phyloP scores from a whole-genome alignment of 2,329 filamentous ascomycete genomes.

The Aureobasidium pullulans region DNA sequence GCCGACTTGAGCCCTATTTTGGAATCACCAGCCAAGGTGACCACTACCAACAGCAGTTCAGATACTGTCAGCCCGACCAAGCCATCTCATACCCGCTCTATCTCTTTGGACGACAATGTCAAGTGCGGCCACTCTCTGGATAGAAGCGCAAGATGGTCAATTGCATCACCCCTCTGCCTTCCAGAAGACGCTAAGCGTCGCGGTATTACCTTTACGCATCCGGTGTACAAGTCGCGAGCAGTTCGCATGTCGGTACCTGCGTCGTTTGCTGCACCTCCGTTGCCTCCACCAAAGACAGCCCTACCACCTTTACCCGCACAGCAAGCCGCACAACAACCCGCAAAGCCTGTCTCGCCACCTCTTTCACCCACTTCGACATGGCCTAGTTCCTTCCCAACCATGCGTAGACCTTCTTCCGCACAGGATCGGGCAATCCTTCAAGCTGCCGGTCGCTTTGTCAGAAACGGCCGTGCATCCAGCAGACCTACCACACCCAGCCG shows the following conservation, averaged over 20 bases:
- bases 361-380: conserved; percentile 23
- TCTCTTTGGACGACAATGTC: conserved; percentile 1
- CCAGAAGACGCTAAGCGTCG: conserved; percentile 7
- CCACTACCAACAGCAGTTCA: neutral
- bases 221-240: neutral
- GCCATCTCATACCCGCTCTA: neutral
- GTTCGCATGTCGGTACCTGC: conserved; percentile 5
- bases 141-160: conserved; percentile 20
- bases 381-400: conserved; percentile 17
- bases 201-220: neutral
- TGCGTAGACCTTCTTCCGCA: conserved; percentile 20
- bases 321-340: neutral
- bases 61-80: neutral
- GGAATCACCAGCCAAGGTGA: conserved; percentile 1
- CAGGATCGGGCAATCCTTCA: conserved; percentile 22
- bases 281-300: conserved; percentile 11
- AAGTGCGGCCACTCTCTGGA: neutral
- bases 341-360: conserved; percentile 25
- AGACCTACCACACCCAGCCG: conserved; percentile 13
- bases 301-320: conserved; percentile 6
- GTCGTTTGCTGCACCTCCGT: conserved; percentile 14
- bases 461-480: conserved; percentile 14
- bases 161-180: conserved; percentile 19
- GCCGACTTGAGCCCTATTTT: conserved; percentile 4
- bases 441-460: conserved; percentile 21